Percentiles rank a stretch among this genome's conserved stretches.
Evolutionary conservation across 2,329 filamentous ascomycete genomes (phyloP).

Genomic region (Aplosporella prunicola): DNA sequence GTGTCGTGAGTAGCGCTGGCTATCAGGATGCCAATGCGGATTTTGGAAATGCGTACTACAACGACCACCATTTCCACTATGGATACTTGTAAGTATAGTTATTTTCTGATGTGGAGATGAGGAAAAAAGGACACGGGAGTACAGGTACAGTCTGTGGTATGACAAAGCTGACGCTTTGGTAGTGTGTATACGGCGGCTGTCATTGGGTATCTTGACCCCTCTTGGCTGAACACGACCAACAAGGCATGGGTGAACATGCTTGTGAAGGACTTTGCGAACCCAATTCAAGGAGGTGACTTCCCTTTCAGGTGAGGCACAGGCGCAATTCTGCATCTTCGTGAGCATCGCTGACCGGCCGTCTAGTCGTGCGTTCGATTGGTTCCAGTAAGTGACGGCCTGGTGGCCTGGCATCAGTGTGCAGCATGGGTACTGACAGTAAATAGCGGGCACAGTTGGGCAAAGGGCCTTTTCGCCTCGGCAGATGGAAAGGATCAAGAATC

Average conservation of each 20-base stretch:
- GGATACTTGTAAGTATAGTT: constrained; percentile 39
- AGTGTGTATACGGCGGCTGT: constrained; percentile 66
- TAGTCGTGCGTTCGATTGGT: constrained; percentile 71
- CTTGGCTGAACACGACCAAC: constrained; percentile 60
- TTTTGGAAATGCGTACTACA: constrained; percentile 87
- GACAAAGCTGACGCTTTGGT: too few relatives aligned
- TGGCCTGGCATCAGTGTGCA: background rate
- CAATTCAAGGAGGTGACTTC: constrained; percentile 59
- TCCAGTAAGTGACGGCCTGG: constrained; percentile 30
- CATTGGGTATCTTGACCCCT: constrained; percentile 69
- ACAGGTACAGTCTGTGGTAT: too few relatives aligned
- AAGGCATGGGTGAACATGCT: constrained; percentile 74
- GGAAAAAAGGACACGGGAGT: too few relatives aligned
- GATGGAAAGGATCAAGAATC: constrained; percentile 87
- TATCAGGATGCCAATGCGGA: constrained; percentile 67
- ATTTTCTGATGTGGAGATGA: too few relatives aligned
- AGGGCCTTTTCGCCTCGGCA: constrained; percentile 61
- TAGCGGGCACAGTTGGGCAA: constrained; percentile 82
- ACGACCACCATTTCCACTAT: constrained; percentile 57
- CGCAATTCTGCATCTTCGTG: too few relatives aligned
- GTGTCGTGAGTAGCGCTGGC: constrained; percentile 68
- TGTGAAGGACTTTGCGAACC: constrained; percentile 76
- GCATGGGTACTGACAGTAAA: constrained; percentile 25
- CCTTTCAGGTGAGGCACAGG: constrained; percentile 51
- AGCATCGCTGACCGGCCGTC: too few relatives aligned